A percentile compares a stretch with the other conserved stretches of the same genome.
Evolutionary conservation across 768 basidiomycete genomes (phyloP).

Genomic region (Pulveroboletus ravenelii): DNA sequence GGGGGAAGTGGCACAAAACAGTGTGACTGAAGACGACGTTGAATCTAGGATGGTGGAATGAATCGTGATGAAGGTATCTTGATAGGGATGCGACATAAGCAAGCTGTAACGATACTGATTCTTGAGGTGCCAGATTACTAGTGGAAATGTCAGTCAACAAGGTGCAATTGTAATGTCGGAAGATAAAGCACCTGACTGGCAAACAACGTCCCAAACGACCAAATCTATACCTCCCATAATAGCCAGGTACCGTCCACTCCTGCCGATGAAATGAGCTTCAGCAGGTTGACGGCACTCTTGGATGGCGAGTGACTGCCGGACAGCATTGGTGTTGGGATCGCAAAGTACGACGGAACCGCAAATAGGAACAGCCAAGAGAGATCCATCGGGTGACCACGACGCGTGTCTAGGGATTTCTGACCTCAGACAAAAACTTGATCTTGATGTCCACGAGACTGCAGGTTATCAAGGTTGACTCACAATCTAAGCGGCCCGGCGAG

Average conservation of each 20-base stretch:
- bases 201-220: constrained; percentile 69
- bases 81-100: constrained; percentile 52
- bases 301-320: constrained; percentile 56
- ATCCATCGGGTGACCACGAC: constrained; percentile 83
- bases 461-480: not conserved
- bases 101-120: constrained; percentile 35
- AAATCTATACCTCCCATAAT: constrained; percentile 46
- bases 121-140: constrained; percentile 60
- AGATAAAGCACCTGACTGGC: constrained; percentile 46
- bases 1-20: constrained; percentile 46
- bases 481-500: not conserved
- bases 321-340: constrained; percentile 57
- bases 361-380: constrained; percentile 73
- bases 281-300: constrained; percentile 46
- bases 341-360: constrained; percentile 68
- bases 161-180: not conserved
- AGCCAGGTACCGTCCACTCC: constrained; percentile 65
- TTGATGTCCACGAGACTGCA: constrained; percentile 66
- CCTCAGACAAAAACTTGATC: constrained; percentile 68
- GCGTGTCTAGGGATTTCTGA: constrained; percentile 59
- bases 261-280: constrained; percentile 63
- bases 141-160: not conserved
- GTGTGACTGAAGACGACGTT: constrained; percentile 37
- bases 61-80: constrained; percentile 59
- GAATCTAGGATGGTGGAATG: constrained; percentile 32